Evolutionary conservation across 257 asterid genomes (phyloP), one percentile per base, ranked within the genome.

Genomic region (Solanum bulbocastanum): DNA sequence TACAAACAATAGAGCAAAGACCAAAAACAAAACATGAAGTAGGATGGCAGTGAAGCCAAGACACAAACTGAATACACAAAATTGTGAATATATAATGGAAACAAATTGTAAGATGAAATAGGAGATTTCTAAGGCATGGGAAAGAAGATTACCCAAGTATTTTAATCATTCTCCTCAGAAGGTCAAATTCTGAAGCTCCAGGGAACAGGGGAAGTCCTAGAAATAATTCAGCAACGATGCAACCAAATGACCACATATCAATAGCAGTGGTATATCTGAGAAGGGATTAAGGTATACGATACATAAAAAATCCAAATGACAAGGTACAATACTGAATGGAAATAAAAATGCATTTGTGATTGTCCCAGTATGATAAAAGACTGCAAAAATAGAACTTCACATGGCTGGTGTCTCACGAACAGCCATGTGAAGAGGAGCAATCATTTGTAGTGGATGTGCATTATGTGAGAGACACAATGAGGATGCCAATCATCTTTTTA

Each of bases 171-270:
- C 99, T 93, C 93, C 93, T 93, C 90, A 96, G 91, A 85, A 97
- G 98, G 92, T 97, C 99, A 91, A 95, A 97, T 91, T 97, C 99
- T 30, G 99, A 97, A 89, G 98, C 98, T 89, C 99, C 99, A 42
- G 99, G 99, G 92, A 97, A 97, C 94, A 97, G 91, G 68, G 99
- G 99, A 86, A 96, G 94, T 86, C 99, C 99, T 32, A 96, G 90
- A 93, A 94, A 97, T 83, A 97, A 90, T 90, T 97, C 99, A 87
- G 99, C 99, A 86, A 97, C 98, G 37, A 97, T 95, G 94, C 99
- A 97, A 88, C 99, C 99, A 91, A 97, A 94, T 88, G 99, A 97
- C 99, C 99, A 97, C 99, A 97, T 97, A 92, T 97, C 99, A 85
- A 97, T 97, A 86, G 98, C 98, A 85, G 99, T 96, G 49, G 96